Base-by-base conservation (phyloP, 257 asterid species). In the Plectranthus barbatus region DNA sequence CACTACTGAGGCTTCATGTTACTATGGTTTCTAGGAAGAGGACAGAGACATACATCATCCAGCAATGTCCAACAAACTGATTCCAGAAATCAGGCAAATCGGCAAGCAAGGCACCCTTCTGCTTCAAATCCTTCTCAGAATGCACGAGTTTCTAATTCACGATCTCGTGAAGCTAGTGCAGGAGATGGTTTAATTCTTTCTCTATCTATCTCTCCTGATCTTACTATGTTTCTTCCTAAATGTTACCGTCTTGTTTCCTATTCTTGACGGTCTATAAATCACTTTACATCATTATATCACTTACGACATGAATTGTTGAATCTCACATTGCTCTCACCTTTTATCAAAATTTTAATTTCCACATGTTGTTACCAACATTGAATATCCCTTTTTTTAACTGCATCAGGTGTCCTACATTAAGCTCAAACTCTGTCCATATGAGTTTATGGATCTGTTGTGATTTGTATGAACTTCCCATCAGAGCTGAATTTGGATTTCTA, bases 101-200 rank as follows among this genome's bases (percentile, higher is more conserved):
- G 92, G 80, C 95, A 86, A 78, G 68, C 90, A 29, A 85, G 76
- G 65, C 85, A 76, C 64, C 68, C 86, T 66, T 73, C 94, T 59
- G 78, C 64, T 36, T 54, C 72, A 61, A 64, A 77, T 72, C 80
- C 90, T 56, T 53, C 84, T 21, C 86, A 76, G 66, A 79, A 72
- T 68, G 67, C 92, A 71, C 83, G 67, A 31, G 77, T 74, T 70
- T 80, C 40, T 61, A 78, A 66, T 74, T 67, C 77, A 42, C 78
- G 74, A 68, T 41, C 71, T 23, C 85, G 68, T 56, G 90, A 76
- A 61, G 69, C 69, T 76, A 77, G 49, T 64, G 62, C 59, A 39
- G 83, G 56, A 78, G 79, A 75, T 77, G 97, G 95, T 85, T 41
- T 58, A 7, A 31, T 31, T 31, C 6, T 31, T 7, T 31, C 36